phyloP scores from a whole-genome alignment of 2,329 filamentous ascomycete species.

The Cladophialophora psammophila region DNA sequence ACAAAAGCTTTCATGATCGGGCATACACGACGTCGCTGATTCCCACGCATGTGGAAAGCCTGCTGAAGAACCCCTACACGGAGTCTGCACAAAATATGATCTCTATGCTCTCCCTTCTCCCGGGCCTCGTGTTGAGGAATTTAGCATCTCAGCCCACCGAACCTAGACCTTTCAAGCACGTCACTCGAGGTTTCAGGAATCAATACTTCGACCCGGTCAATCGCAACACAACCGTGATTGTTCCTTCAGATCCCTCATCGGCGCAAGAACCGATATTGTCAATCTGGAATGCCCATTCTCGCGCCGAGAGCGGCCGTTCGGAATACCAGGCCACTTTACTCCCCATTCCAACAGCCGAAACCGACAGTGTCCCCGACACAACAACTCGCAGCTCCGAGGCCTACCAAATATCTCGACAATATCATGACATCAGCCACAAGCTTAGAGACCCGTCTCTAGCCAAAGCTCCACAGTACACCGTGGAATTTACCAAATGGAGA shows the following conservation, averaged over 20 bases:
- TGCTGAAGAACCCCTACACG: constrained; percentile 41
- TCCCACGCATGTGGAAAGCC: constrained; percentile 38
- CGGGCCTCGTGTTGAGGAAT: constrained; percentile 33
- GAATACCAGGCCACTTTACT: background rate
- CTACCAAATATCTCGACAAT: constrained; percentile 20
- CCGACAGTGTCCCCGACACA: background rate
- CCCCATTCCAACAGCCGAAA: background rate
- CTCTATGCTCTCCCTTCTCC: constrained; percentile 36
- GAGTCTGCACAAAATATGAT: constrained; percentile 21
- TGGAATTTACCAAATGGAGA: constrained; percentile 16
- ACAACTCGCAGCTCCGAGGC: background rate
- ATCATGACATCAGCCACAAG: constrained; percentile 29
- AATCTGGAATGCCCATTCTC: constrained; percentile 16
- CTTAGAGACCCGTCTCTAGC: constrained; percentile 16
- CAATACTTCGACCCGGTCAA: constrained; percentile 47
- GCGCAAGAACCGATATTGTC: constrained; percentile 12
- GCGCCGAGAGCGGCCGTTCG: background rate
- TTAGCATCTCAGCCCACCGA: background rate
- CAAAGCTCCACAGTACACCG: constrained; percentile 6
- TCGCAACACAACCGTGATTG: constrained; percentile 18
- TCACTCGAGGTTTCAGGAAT: constrained; percentile 45
- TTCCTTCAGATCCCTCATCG: constrained; percentile 2
- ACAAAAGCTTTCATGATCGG: constrained; percentile 55
- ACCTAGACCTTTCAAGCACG: constrained; percentile 36
- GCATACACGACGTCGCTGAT: constrained; percentile 47